A percentile compares a stretch with the other conserved stretches of the same genome.
phyloP scores from a whole-genome alignment of 345 rosid species.

The Linum lewisii region DNA sequence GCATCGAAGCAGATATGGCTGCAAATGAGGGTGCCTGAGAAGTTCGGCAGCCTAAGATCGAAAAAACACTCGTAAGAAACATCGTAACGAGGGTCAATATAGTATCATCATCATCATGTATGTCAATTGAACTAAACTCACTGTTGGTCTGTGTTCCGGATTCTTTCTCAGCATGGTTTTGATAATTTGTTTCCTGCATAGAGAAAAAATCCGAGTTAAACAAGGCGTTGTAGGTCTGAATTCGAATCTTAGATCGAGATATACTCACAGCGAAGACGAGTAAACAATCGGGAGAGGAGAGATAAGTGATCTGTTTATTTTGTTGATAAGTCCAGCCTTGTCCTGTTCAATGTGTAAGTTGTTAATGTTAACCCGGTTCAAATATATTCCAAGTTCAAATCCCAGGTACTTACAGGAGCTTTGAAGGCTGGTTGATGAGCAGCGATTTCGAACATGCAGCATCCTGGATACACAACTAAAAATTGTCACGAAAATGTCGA shows the following conservation, averaged over 20 bases:
- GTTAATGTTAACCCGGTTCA: neutral
- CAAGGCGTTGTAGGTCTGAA: neutral
- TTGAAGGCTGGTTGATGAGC: conserved; percentile 92
- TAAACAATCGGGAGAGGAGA: conserved; percentile 92
- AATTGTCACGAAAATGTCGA: conserved; percentile 11
- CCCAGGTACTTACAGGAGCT: conserved; percentile 62
- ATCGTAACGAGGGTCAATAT: conserved; percentile 1
- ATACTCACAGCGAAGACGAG: conserved; percentile 75
- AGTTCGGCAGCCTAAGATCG: conserved; percentile 73
- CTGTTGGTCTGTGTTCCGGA: conserved; percentile 71
- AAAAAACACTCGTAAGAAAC: conserved; percentile 13
- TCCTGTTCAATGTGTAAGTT: conserved; percentile 40
- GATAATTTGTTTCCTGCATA: conserved; percentile 78
- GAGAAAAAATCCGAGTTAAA: conserved; percentile 9
- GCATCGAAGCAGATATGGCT: conserved; percentile 64
- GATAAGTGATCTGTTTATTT: conserved; percentile 74
- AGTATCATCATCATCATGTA: conserved; percentile 9
- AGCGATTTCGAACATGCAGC: conserved; percentile 94
- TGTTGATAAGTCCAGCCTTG: conserved; percentile 79
- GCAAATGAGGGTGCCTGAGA: conserved; percentile 79
- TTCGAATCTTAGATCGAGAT: neutral
- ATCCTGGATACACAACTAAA: conserved; percentile 48
- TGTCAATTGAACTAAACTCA: conserved; percentile 33
- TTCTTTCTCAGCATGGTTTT: conserved; percentile 84
- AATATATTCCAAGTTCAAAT: neutral